Percentiles rank a stretch among this genome's conserved stretches.
Conservation (phyloP, 1,284 basidiomycete species). For the Tilletia indica region DNA sequence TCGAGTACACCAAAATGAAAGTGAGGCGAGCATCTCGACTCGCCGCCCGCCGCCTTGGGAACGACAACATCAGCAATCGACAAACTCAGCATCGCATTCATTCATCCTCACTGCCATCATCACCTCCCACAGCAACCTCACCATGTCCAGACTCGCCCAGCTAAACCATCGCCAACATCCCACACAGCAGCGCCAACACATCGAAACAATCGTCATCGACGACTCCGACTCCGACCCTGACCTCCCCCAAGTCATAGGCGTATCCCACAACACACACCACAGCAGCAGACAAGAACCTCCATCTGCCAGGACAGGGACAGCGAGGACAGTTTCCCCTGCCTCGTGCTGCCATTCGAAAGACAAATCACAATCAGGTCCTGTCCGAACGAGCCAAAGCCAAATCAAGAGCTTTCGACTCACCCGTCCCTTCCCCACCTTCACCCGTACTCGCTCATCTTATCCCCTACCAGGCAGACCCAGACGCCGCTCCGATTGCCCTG, state of each 20-base stretch:
- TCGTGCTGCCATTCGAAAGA: too few relatives aligned
- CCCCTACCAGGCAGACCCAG: neutral
- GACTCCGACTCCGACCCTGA: constrained; percentile 14
- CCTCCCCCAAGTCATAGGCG: neutral
- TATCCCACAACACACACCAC: neutral
- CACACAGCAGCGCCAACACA: neutral
- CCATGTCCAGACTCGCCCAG: neutral
- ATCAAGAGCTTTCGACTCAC: neutral
- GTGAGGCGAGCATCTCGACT: too few relatives aligned
- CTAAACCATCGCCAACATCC: neutral
- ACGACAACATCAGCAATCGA: too few relatives aligned
- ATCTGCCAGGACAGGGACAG: neutral
- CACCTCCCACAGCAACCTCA: too few relatives aligned
- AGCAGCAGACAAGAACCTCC: neutral
- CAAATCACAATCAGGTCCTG: neutral
- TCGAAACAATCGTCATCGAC: constrained; percentile 13
- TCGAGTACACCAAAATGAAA: too few relatives aligned
- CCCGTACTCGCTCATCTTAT: neutral
- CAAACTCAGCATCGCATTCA: too few relatives aligned
- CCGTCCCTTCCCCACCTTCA: neutral
- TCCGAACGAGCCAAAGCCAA: constrained; percentile 11
- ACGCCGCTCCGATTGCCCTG: neutral
- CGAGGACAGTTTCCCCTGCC: neutral
- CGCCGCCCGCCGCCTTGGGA: too few relatives aligned
- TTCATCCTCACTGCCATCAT: too few relatives aligned